Evolutionary conservation across 2,329 filamentous ascomycete species (phyloP), one percentile per base, ranked within the genome.

Genomic region (Alternaria consortialis): DNA sequence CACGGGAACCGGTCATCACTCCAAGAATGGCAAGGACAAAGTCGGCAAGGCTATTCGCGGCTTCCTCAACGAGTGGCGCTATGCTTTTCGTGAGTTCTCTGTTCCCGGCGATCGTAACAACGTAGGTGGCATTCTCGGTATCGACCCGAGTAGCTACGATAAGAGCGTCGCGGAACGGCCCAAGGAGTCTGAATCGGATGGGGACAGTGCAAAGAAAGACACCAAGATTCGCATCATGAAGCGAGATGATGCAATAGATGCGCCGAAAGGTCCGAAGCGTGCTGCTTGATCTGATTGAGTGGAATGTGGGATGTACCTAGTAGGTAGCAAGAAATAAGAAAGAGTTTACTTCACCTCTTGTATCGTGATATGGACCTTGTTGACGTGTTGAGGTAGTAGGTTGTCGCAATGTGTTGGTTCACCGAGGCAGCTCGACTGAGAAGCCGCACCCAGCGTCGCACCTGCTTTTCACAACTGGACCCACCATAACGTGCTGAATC

Each of bases 21-120:
- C 92, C 78, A 98, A 98, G 84, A 97, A 97, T 75, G 94, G 95
- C 72, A 98, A 98, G 79, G 95, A 99, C 80, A 99, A 99, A 81
- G 92, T 99, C 36, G 94, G 94, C 75, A 97, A 97, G 81, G 93
- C 94, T 1, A 90, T 98, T 64, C 90, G 95, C 56, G 88, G 87
- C 68, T 98, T 96, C 81, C 83, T 99, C 56, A 96, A 94, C 75
- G 94, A 98, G 77, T 97, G 94, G 93, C 88, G 92, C 64, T 99
- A 97, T 76, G 91, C 92, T 0, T 99, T 94, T 80, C 90, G 94
- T 56, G 95, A 99, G 80, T 99, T 99, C 80, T 95, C 91, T 37
- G 94, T 97, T 9, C 93, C 94, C 2, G 94, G 94, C n/a, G 95
- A 98, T 79, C 87, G 93, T 81, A 94, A 93, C 60, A 94, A 95